Evolutionary conservation across 2,329 filamentous ascomycete genomes (phyloP).

Genomic region (Sclerotiophoma versabilis): DNA sequence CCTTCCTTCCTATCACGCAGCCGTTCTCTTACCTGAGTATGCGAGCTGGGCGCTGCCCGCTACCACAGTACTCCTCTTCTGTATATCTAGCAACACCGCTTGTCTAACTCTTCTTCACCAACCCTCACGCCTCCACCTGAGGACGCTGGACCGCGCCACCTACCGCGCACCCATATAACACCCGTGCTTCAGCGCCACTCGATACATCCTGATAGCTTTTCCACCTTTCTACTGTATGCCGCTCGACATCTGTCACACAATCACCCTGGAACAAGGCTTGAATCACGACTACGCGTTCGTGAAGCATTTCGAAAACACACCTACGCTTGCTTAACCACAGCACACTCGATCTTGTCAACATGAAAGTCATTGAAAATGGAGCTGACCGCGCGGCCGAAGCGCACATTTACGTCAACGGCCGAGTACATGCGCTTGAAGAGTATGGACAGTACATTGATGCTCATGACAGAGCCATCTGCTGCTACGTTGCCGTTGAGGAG

Average conservation of each 20-base stretch:
- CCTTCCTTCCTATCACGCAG: background rate
- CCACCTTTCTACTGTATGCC: too few relatives aligned
- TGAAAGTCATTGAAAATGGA: conserved; percentile 48
- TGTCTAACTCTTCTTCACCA: background rate
- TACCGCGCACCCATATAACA: too few relatives aligned
- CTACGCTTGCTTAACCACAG: background rate
- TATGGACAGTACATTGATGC: conserved; percentile 41
- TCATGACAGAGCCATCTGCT: conserved; percentile 39
- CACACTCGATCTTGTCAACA: conserved; percentile 23
- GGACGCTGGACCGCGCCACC: too few relatives aligned
- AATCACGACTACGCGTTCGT: background rate
- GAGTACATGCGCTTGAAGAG: conserved; percentile 37
- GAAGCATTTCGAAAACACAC: background rate
- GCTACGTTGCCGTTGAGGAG: conserved; percentile 47
- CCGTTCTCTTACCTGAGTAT: conserved; percentile 2
- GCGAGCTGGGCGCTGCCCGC: background rate
- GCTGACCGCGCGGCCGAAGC: conserved; percentile 46
- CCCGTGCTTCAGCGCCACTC: too few relatives aligned
- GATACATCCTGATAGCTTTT: too few relatives aligned
- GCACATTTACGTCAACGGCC: conserved; percentile 33
- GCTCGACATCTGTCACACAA: too few relatives aligned
- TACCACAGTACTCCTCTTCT: background rate
- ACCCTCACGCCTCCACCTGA: too few relatives aligned
- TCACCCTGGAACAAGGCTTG: too few relatives aligned
- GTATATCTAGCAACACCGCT: background rate